A percentile compares a stretch with the other conserved stretches of the same genome.
Conservation (phyloP, 495 filamentous ascomycete species). For the Xylaria bambusicola region DNA sequence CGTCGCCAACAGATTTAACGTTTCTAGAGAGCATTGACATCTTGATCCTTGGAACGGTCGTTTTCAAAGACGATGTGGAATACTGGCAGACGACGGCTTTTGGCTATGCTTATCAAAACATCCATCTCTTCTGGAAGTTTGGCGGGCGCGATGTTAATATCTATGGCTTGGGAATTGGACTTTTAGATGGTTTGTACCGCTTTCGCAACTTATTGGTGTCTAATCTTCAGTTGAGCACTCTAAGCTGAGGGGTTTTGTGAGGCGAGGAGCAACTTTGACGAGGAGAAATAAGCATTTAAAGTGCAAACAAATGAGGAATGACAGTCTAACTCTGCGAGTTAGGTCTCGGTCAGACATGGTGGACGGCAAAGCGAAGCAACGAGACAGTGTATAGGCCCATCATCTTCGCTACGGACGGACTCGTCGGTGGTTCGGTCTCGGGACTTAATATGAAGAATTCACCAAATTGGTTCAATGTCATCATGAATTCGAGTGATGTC, state of each 20-base stretch:
- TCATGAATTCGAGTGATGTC: constrained; percentile 64
- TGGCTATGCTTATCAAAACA: constrained; percentile 63
- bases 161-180: constrained; percentile 61
- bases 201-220: too few species aligned
- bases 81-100: constrained; percentile 69
- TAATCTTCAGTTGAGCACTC: too few species aligned
- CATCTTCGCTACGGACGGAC: constrained; percentile 59
- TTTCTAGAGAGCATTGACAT: constrained; percentile 57
- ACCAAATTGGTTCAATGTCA: constrained; percentile 65
- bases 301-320: background rate
- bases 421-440: constrained; percentile 58
- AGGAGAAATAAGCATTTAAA: too few species aligned
- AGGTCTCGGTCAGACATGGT: constrained; percentile 62
- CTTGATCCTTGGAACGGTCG: constrained; percentile 55
- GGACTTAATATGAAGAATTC: constrained; percentile 60
- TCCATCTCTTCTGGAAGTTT: constrained; percentile 68
- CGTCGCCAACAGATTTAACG: constrained; percentile 57
- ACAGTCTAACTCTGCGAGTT: background rate
- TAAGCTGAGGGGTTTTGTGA: too few species aligned
- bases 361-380: constrained; percentile 59
- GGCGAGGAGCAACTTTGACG: too few species aligned
- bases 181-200: constrained; percentile 1
- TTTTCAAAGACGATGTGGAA: constrained; percentile 64
- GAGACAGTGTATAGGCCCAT: constrained; percentile 60
- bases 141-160: constrained; percentile 69